Base-by-base conservation (phyloP, 1,284 basidiomycete species). In the Trichosporon coremiiforme region DNA sequence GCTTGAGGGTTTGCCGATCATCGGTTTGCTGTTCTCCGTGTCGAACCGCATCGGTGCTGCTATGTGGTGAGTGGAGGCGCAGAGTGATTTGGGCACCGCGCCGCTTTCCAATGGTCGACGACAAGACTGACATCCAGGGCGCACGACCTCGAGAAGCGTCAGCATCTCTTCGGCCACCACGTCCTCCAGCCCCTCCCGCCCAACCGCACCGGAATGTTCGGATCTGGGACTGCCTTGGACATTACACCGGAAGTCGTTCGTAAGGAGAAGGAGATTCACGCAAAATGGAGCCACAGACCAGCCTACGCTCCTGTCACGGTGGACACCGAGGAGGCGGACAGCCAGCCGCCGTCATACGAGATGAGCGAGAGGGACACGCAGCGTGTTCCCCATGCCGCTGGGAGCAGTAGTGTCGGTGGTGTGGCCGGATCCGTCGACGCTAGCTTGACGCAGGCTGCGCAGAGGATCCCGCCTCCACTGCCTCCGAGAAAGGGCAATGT, bases 21-120 rank as follows among this genome's bases (percentile, higher is more conserved):
- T 93, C 17, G 93, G 93, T 0, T 83, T 94, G 2, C 82, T 90
- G 8, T 93, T 95, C 79, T 90, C 89, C 0, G 85, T 95, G 35
- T 93, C 92, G 0, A 95, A 95, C 79, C 86, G 91, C 12, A 88
- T 95, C 33, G 93, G 93, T 2, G 91, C 92, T 1, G 92, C 92
- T 0, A 95, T 95, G 93, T 94, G 92, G 92, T 82, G 50, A 60
- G 79, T 77, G 4, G 25, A 20, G 9, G 17, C 8, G 63, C 29
- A 25, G 55, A 6, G 4, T 41, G 55, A 38, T 7, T 29, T 4
- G 9, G 25, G 0, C 35, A 35, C 17, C 33, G 6, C 7, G 8
- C 12, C 3, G 22, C 9, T 38, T 38, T 7, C 36, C 36, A 13
- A 25, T 25, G 36, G 36, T 38, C 17, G 3, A 13, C 12, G 50